Evolutionary conservation across 148 eudicot species (phyloP).

Genomic region (Rhododendron vialii): DNA sequence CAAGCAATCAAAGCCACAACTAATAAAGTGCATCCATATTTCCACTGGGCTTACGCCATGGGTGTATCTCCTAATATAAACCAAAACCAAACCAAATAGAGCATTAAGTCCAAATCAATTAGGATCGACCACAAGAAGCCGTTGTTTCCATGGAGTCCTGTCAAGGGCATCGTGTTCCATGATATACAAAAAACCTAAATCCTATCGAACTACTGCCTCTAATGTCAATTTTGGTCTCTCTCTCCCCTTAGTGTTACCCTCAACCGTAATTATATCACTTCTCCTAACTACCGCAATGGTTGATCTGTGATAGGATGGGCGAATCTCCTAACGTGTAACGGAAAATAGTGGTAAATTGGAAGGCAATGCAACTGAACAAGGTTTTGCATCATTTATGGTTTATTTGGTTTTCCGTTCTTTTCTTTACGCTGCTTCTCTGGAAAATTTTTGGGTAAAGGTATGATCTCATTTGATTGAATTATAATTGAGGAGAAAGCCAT

Average conservation of each 20-base stretch:
- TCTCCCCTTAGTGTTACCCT: neutral
- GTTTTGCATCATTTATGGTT: neutral
- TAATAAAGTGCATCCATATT: neutral
- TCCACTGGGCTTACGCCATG: neutral
- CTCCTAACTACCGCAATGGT: neutral
- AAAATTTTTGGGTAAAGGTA: neutral
- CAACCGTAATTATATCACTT: neutral
- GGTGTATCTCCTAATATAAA: neutral
- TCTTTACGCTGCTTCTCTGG: neutral
- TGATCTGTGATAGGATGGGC: neutral
- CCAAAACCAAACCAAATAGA: neutral
- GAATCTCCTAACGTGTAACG: neutral
- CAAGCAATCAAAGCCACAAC: neutral
- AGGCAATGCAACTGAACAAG: neutral
- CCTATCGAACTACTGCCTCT: neutral
- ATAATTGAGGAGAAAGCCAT: neutral
- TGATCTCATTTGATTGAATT: neutral
- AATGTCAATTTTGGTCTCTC: neutral
- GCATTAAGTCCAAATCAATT: neutral
- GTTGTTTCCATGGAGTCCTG: neutral
- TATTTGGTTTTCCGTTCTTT: neutral
- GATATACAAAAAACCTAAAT: neutral
- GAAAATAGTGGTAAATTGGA: slow-evolving; percentile 1
- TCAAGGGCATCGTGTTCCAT: neutral
- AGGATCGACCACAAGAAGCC: neutral